Conservation (phyloP, 169 alveolate species). For the Eimeria necatrix region DNA sequence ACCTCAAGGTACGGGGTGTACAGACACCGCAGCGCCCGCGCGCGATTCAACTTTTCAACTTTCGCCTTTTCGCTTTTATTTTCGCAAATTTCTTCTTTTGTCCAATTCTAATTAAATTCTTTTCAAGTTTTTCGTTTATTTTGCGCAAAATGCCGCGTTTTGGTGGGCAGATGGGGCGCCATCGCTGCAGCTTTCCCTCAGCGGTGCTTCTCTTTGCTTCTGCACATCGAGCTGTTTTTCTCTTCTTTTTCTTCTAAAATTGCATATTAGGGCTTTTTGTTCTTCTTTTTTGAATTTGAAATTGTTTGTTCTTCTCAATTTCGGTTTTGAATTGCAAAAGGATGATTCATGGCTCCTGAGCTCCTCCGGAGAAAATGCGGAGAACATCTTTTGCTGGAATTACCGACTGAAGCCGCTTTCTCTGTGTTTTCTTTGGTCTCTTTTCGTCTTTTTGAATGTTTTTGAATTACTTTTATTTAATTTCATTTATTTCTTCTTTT, state of each 20-base stretch:
- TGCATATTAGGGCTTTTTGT: neutral
- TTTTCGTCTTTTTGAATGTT: neutral
- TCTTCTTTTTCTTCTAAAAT: neutral
- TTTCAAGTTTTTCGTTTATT: neutral
- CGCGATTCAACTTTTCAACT: neutral
- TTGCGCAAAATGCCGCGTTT: too few relatives aligned
- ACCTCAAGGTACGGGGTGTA: constrained; percentile 57
- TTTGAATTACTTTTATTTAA: too few relatives aligned
- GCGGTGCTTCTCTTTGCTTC: too few relatives aligned
- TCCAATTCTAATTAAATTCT: constrained; percentile 79
- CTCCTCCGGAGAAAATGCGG: neutral
- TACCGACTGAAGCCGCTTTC: constrained; percentile 80
- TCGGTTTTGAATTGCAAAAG: neutral
- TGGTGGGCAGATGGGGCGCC: too few relatives aligned
- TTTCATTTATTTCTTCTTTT: too few relatives aligned
- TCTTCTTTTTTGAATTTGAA: neutral
- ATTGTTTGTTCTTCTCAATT: neutral
- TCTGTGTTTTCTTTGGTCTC: neutral
- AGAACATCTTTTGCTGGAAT: constrained; percentile 20
- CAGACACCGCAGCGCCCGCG: neutral
- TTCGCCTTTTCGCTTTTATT: neutral
- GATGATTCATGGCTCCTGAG: constrained; percentile 31
- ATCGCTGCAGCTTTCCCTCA: too few relatives aligned
- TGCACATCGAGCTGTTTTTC: neutral
- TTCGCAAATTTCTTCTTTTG: neutral